Evolutionary conservation across 192 early-diverging fungal genomes (phyloP).

Genomic region (Diversispora eburnea): DNA sequence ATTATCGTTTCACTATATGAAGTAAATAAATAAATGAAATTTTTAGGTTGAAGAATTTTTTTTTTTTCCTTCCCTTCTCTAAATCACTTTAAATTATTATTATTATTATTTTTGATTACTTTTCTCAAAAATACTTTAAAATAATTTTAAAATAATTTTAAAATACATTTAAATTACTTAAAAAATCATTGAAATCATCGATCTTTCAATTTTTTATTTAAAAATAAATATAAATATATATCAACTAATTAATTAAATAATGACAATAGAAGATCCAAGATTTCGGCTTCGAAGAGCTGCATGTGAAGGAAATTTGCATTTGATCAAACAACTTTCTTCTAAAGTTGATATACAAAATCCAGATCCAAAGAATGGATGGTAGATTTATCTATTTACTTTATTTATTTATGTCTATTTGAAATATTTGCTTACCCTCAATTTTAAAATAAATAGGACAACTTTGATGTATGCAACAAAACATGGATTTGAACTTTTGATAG

Average conservation of each 20-base stretch:
- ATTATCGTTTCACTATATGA: too few relatives aligned
- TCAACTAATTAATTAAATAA: not conserved
- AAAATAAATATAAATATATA: too few relatives aligned
- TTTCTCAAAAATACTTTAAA: too few relatives aligned
- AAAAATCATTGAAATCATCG: too few relatives aligned
- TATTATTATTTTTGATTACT: too few relatives aligned
- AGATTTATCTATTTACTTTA: not conserved
- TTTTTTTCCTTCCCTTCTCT: too few relatives aligned
- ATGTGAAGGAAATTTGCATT: conserved; percentile 18
- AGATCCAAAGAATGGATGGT: conserved; percentile 27
- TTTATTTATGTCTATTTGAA: not conserved
- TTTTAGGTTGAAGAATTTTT: too few relatives aligned
- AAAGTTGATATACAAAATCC: conserved; percentile 26
- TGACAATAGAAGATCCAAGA: conserved; percentile 27
- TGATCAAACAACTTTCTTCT: conserved; percentile 16
- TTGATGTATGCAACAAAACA: conserved; percentile 24
- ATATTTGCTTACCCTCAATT: not conserved
- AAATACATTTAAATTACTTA: too few relatives aligned
- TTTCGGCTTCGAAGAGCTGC: conserved; percentile 17
- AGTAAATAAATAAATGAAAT: too few relatives aligned
- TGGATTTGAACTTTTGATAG: conserved; percentile 10
- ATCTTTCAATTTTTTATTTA: too few relatives aligned
- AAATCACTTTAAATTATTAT: too few relatives aligned
- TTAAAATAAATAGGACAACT: conserved; percentile 15
- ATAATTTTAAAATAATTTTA: too few relatives aligned